Percentiles rank a stretch among this genome's conserved stretches.
Evolutionary conservation across 495 filamentous ascomycete genomes (phyloP).

Genomic region (Penicillium canescens): DNA sequence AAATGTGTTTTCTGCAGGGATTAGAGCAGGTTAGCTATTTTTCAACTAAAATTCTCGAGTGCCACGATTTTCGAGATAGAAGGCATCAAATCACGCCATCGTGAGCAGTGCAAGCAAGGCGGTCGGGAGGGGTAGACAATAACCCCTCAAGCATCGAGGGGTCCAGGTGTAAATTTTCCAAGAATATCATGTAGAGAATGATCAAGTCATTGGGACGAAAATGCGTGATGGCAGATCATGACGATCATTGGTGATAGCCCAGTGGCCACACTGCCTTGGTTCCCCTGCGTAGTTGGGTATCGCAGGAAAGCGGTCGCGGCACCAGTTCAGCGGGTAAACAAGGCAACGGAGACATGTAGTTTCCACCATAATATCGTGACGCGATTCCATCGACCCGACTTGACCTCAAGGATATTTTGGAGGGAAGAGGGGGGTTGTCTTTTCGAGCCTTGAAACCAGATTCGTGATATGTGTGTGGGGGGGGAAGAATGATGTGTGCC

Average conservation of each 20-base stretch:
- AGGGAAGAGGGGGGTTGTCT: not conserved
- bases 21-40: slow-evolving; percentile 10
- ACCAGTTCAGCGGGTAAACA: slow-evolving; percentile 26
- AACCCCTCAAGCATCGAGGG: not conserved
- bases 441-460: not conserved
- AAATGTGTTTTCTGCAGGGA: slow-evolving; percentile 25
- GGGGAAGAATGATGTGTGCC: slow-evolving; percentile 8
- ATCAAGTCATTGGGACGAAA: not conserved
- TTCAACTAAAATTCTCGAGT: not conserved
- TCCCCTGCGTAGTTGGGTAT: slow-evolving; percentile 12
- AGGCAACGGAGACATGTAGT: slow-evolving; percentile 10
- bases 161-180: not conserved
- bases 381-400: slow-evolving; percentile 11
- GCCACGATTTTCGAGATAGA: slow-evolving; percentile 8
- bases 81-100: slow-evolving; percentile 26
- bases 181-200: not conserved
- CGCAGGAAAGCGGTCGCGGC: slow-evolving; percentile 29
- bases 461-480: slow-evolving; percentile 11
- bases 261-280: slow-evolving; percentile 2
- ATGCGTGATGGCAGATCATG: slow-evolving; percentile 8
- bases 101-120: slow-evolving; percentile 21
- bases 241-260: slow-evolving; percentile 16
- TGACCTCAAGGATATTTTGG: no score
- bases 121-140: slow-evolving; percentile 30
- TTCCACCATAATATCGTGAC: slow-evolving; percentile 2